Base-by-base conservation (phyloP, 1,284 basidiomycete genomes). In the Gymnopus androsaceus region DNA sequence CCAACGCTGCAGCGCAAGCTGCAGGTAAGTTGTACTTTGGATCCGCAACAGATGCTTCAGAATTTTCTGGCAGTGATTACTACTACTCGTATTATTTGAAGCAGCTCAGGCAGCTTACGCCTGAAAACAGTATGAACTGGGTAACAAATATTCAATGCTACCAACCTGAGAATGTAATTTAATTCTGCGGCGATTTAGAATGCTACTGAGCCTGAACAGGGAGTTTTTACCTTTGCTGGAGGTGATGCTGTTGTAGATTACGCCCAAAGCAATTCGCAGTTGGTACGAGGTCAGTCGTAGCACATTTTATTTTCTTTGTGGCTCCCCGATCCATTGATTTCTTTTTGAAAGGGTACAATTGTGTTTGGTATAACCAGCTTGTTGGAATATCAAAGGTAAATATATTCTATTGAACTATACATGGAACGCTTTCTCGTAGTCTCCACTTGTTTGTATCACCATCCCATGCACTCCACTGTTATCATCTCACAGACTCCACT, bases 151-250 rank as follows among this genome's bases (percentile, higher is more conserved):
- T n/a, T 54, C 38, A 45, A 25, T 9, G 25, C 45, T 15, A 21
- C 3, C 9, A 11, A 12, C 2, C 11, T 34, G 7, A 11, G 17
- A 36, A 15, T n/a, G n/a, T n/a, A n/a, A n/a, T n/a, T n/a, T 30
- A 36, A 34, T 8, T 6, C 19, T 36, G 34, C 19, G 21, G 34
- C 23, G 3, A 7, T 17, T 46, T 28, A 80, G 79, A 78, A 81
- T 56, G 75, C 77, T 0, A 83, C 80, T 8, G 82, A 85, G 61
- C 79, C 80, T 3, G 64, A 67, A n/a, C n/a, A 12, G 78, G 70
- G 42, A 77, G 76, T 60, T 4, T 84, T 82, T 68, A 77, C 73
- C 3, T 81, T 79, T 66, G 64, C 69, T 7, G 64, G 62, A 25
- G 81, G 72, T 9, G 81, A 84, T 59, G 66, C 64, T 14, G 71